Evolutionary conservation across 2,329 filamentous ascomycete species (phyloP), one percentile per base, ranked within the genome.

Genomic region (Coniella vitis): DNA sequence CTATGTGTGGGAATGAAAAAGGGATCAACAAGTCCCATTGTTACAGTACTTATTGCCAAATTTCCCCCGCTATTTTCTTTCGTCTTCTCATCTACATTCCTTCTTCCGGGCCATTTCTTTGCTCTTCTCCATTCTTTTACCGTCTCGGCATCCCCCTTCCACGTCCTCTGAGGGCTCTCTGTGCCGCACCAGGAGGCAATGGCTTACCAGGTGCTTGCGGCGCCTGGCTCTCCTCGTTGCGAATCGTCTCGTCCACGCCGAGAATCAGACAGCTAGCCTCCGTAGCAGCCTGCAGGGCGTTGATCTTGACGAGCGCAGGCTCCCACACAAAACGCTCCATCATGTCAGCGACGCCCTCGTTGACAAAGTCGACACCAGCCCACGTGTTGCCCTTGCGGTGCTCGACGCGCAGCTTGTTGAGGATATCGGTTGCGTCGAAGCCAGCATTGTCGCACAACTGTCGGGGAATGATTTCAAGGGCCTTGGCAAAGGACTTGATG

Each of bases 401-500:
- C 78, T 96, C 91, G 52, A 97, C 93, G 48, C 93, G 87, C 57
- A 98, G 78, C 63, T 89, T 84, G 76, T 97, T 98, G 55, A 98
- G 82, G 58, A 98, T 96, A 63, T 98, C 93, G 45, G 93, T 98
- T 21, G 93, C 90, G 64, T 98, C 93, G 65, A 98, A 97, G 55
- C 93, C 93, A 48, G 93, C 93, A 63, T 98, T 98, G 74, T 98
- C 93, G 74, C 93, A 98, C 53, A 98, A 78, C 72, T 97, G 93
- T 61, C 93, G 85, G 19, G 93, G 93, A 59, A 98, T 94, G 53
- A 97, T 85, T 72, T 98, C 93, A 48, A 98, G 80, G 1, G 93
- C 93, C 74, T 95, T 96, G 60, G 93, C 93, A 60, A 97, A 97
- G 4, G 89, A 87, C 75, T 97, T 97, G 76, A 98, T 93, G 62